Conservation (phyloP, 106 monocot genomes). For the Apostasia ramifera region DNA sequence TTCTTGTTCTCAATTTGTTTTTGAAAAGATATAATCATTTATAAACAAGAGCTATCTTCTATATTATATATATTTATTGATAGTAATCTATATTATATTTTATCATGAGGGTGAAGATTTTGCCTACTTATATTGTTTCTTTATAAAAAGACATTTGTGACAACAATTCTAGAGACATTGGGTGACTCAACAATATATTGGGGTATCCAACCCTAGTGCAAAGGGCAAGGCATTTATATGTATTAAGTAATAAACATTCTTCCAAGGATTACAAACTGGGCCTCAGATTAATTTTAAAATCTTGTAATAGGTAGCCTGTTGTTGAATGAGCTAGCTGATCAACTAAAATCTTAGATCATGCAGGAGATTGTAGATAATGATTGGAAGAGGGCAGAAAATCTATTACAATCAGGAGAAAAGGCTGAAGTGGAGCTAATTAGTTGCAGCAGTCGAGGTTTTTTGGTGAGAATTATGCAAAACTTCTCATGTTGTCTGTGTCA, state of each 20-base stretch:
- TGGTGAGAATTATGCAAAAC: slow-evolving; percentile 47
- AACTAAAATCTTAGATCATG: slow-evolving; percentile 15
- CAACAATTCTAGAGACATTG: too few species aligned
- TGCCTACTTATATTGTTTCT: too few species aligned
- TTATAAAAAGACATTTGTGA: too few species aligned
- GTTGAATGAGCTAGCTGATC: slow-evolving; percentile 10
- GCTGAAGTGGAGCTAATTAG: slow-evolving; percentile 80
- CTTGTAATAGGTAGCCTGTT: neutral
- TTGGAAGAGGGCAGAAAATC: slow-evolving; percentile 50
- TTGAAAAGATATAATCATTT: neutral
- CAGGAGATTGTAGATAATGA: slow-evolving; percentile 51
- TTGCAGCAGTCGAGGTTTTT: slow-evolving; percentile 80
- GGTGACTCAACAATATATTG: too few species aligned
- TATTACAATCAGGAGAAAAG: slow-evolving; percentile 53
- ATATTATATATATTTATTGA: too few species aligned
- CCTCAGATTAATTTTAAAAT: neutral
- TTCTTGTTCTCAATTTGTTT: slow-evolving; percentile 5
- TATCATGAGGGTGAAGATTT: neutral
- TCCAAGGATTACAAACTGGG: too few species aligned
- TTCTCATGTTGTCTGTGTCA: neutral
- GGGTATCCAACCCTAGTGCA: too few species aligned
- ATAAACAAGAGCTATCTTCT: too few species aligned
- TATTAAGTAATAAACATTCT: too few species aligned
- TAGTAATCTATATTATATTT: too few species aligned
- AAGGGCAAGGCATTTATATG: too few species aligned